Base-by-base conservation (phyloP, 495 filamentous ascomycete genomes). In the Penicillium arizonense region DNA sequence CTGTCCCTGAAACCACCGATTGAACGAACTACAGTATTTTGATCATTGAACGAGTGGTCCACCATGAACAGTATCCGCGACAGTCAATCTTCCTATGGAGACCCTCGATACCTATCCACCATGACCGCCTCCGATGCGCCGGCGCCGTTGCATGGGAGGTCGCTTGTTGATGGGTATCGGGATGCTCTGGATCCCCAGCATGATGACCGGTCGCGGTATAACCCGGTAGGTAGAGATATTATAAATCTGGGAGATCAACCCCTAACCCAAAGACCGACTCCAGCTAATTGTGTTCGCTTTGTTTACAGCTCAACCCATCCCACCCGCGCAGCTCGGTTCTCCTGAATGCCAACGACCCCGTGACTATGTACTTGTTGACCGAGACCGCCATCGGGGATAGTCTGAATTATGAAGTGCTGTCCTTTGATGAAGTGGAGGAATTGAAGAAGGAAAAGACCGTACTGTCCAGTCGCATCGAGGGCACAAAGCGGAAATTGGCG, bases 371-470 rank as follows among this genome's bases (percentile, higher is more conserved):
- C 69, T 76, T 98, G 13, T 77, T 98, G 47, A 92, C 93, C 56
- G 93, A 97, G 71, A 97, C 90, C 24, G 94, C 94, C 9, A 83
- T 97, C 55, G 82, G 82, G 37, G 94, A 98, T 69, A 93, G 90
- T 67, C 82, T 83, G 59, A 71, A 83, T 52, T 97, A 83, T 66
- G 87, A 94, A 63, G 82, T 98, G 10, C 74, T 97, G 14, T 91
- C 92, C 0, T 85, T 90, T 39, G 91, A 95, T 61, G 91, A 96
- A 64, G 85, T 96, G 18, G 94, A 98, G 47, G 80, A 82, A 6
- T 71, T 97, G 60, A 98, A 97, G 76, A 95, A 89, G 65, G 89
- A 96, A 70, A 77, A 84, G 43, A 76, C 81, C 36, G 70, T 82
- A 11, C 70, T 97, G 24, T 77, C 79, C 24, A 81, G 79, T 57